Evolutionary conservation across 768 basidiomycete species (phyloP), one percentile per base, ranked within the genome.

Genomic region (Xanthoconium stramineum): DNA sequence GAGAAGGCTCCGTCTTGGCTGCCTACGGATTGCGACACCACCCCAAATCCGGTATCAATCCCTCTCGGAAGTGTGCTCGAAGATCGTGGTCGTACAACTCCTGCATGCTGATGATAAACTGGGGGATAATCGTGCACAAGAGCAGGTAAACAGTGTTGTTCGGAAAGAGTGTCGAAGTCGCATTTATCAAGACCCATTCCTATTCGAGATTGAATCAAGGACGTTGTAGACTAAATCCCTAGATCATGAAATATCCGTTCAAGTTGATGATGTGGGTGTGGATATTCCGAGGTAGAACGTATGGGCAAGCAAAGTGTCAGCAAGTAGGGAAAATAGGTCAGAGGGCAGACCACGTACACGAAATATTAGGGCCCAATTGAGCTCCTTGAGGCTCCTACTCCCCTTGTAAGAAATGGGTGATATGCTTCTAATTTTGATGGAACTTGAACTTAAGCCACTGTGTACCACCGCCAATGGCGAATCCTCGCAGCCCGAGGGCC

Each of bases 91-190:
- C 51, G 33, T 46, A 55, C 35, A 56, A 8, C 8, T 51, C 56
- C 30, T 63, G 57, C 13, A 65, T 36, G 30, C 28, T 42, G 5
- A 65, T 53, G 47, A 65, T 50, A 40, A 65, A 65, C 7, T 60
- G 55, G 6, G 60, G 60, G 20, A 63, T 53, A 4, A 57, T n/a
- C 12, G 35, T 32, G 15, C 39, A 53, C 4, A 44, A 30, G 28
- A 47, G 36, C 9, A 57, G 29, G 36, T 58, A 59, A 11, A 30
- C 29, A 8, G 51, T 3, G 28, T 17, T 12, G 19, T 47, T 33
- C 7, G 47, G 3, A 35, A 51, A 28, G 5, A 37, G 1, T 49
- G 36, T 37, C 12, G 51, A 6, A n/a, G 20, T 17, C 6, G 11
- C 8, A 11, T n/a, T 10, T 3, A 38, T 42, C 3, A 10, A 24